Evolutionary conservation across 2,329 filamentous ascomycete genomes (phyloP).

Genomic region (Epichloe elymi): DNA sequence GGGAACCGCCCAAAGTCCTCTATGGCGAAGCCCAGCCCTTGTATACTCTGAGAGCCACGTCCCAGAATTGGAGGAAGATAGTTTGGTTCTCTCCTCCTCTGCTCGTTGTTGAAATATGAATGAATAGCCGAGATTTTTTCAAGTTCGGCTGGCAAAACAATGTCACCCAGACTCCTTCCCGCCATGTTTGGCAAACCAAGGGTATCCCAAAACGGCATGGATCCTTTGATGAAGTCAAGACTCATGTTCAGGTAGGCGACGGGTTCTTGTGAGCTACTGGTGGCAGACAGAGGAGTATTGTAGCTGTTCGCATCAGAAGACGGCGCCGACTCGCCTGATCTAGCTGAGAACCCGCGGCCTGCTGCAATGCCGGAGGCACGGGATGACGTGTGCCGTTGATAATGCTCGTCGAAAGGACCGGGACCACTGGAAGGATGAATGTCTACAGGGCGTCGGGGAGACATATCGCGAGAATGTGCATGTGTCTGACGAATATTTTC

Average conservation of each 20-base stretch:
- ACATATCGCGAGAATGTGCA: slow-evolving; percentile 30
- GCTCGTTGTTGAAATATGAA: slow-evolving; percentile 42
- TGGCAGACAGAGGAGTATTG: slow-evolving; percentile 7
- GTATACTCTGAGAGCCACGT: slow-evolving; percentile 41
- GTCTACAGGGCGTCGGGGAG: slow-evolving; percentile 35
- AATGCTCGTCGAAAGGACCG: slow-evolving; percentile 31
- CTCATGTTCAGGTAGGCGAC: slow-evolving; percentile 46
- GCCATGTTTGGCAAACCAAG: slow-evolving; percentile 35
- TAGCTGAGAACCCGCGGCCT: slow-evolving; percentile 32
- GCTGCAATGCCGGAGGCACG: slow-evolving; percentile 41
- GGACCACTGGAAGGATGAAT: slow-evolving; percentile 34
- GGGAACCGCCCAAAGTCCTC: slow-evolving; percentile 40
- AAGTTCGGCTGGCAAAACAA: slow-evolving; percentile 38
- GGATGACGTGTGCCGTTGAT: slow-evolving; percentile 35
- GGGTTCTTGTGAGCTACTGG: slow-evolving; percentile 30
- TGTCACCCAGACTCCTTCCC: slow-evolving; percentile 38
- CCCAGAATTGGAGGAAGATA: slow-evolving; percentile 52
- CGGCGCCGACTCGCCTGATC: slow-evolving; percentile 34
- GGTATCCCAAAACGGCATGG: slow-evolving; percentile 40
- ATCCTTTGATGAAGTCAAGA: slow-evolving; percentile 44
- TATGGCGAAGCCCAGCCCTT: slow-evolving; percentile 37
- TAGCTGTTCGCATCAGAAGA: slow-evolving; percentile 1
- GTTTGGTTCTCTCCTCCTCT: slow-evolving; percentile 43
- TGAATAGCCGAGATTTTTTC: slow-evolving; percentile 38
- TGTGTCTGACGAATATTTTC: slow-evolving; percentile 32